Base-by-base conservation (phyloP, 257 asterid species). In the Cinchona pubescens region DNA sequence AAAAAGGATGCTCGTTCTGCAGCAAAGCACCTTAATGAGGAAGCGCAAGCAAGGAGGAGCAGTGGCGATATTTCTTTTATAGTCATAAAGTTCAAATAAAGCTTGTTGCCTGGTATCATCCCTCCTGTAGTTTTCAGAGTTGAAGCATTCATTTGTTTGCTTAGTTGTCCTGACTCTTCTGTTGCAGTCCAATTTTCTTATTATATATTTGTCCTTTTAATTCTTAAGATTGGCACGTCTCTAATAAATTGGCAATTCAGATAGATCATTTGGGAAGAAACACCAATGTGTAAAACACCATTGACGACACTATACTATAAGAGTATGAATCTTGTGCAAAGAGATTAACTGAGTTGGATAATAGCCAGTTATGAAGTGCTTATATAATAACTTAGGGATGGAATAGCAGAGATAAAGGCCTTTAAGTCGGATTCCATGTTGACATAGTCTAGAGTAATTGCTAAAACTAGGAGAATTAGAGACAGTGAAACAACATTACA, bases 61-160 rank as follows among this genome's bases (percentile, higher is more conserved):
- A 58, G 81, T 1, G 99, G 92, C 60, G 99, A 94, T 81, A 89
- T 92, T 27, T 94, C 99, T 30, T 83, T 85, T 42, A 75, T 94
- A 5, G 86, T 94, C 38, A 87, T 94, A 40, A 89, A 92, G 83
- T 94, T 94, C 64, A 87, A 82, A 3, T 92, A 58, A 49, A 5
- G 14, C 29, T 55, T 38, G 48, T 46, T 35, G 21, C 51, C 10
- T 42, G 51, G n/a, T 38, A 15, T 21, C 21, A 7, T 30, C 56
- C 29, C 30, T 5, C 32, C 58, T 45, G 51, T 38, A 15, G 58
- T 6, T 59, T 75, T 29, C 19, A 5, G 38, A 29, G 21, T 25
- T 18, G 53, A 65, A 73, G 32, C 29, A 21, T 32, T 25, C n/a
- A 49, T 56, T 27, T 9, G 15, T 37, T 72, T 14, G 12, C 16